Conservation (phyloP, 306 rosid genomes). For the Ormosia emarginata region DNA sequence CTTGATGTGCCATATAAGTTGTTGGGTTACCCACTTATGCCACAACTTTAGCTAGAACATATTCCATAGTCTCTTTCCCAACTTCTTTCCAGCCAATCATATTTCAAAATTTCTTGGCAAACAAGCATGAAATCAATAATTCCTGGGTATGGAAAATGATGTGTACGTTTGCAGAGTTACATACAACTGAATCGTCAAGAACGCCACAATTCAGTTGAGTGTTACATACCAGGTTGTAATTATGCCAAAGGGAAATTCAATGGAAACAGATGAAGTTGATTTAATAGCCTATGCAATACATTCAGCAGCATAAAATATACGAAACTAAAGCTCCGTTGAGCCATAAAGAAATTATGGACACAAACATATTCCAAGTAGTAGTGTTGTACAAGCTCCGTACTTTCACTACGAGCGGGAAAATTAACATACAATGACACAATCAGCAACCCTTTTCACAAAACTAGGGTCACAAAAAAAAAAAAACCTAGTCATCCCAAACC, state of each 20-base stretch:
- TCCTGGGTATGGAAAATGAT: slow-evolving; percentile 1
- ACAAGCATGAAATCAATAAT: slow-evolving; percentile 19
- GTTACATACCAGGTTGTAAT: not conserved
- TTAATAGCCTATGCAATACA: not conserved
- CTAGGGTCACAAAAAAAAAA: slow-evolving; percentile 46
- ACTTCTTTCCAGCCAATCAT: not conserved
- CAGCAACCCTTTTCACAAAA: slow-evolving; percentile 40
- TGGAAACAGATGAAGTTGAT: not conserved
- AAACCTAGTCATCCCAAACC: slow-evolving; percentile 51
- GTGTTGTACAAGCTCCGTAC: slow-evolving; percentile 25
- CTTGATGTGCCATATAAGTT: not conserved
- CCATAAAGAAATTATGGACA: slow-evolving; percentile 3
- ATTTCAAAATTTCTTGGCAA: slow-evolving; percentile 10
- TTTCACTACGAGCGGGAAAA: slow-evolving; percentile 25
- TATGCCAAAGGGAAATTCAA: not conserved
- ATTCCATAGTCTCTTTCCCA: not conserved
- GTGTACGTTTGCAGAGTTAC: not conserved
- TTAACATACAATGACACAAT: slow-evolving; percentile 36
- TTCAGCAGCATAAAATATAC: not conserved
- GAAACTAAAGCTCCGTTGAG: not conserved
- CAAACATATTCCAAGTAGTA: slow-evolving; percentile 16
- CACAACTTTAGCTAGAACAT: slow-evolving; percentile 3
- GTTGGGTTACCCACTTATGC: not conserved
- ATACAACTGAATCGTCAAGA: slow-evolving; percentile 4
- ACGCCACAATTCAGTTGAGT: not conserved